Base-by-base conservation (phyloP, 2,329 filamentous ascomycete species). In the Scedosporium aurantiacum region DNA sequence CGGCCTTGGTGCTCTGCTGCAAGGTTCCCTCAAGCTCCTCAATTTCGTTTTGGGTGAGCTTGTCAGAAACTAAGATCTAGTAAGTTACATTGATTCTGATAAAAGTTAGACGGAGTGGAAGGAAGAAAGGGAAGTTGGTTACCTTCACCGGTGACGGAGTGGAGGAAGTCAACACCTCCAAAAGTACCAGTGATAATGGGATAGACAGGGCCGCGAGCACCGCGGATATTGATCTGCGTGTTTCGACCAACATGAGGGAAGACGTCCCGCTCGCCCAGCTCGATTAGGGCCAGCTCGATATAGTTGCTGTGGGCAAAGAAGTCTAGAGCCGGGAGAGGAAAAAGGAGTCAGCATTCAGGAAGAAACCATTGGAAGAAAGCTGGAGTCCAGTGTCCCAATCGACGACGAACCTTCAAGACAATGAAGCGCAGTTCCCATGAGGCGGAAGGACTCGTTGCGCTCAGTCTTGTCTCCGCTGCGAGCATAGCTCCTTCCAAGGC, bases 261-360 rank as follows among this genome's bases (percentile, higher is more conserved):
- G 63, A 96, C 76, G 63, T 89, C 82, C 5, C 76, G 78, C 74
- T 94, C 91, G 59, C 91, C 91, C 68, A 96, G 75, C 72, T 96
- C 91, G 67, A 94, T 91, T 57, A 97, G 80, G 63, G 89, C 90
- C 63, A 97, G 83, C 73, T 97, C 92, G 14, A 82, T 85, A 75
- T 96, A 97, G 79, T 97, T 97, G 72, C 90, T 95, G 75, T 97
- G 93, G 16, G 92, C 93, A 60, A 91, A 87, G 76, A 87, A 97
- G 71, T 97, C 92, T 83, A 60, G 45, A 54, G 8, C 16, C n/a
- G 5, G n/a, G 16, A 10, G 21, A 16, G n/a, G 8, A 5, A 23
- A 5, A 18, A 10, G 23, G 18, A 23, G 50, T 54, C 23, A 54
- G 50, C n/a, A n/a, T 47, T 47, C 43, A 21, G 32, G 32, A 12